Conservation (phyloP, 805 yeast species). For the Saccharomycopsis javanensis region DNA sequence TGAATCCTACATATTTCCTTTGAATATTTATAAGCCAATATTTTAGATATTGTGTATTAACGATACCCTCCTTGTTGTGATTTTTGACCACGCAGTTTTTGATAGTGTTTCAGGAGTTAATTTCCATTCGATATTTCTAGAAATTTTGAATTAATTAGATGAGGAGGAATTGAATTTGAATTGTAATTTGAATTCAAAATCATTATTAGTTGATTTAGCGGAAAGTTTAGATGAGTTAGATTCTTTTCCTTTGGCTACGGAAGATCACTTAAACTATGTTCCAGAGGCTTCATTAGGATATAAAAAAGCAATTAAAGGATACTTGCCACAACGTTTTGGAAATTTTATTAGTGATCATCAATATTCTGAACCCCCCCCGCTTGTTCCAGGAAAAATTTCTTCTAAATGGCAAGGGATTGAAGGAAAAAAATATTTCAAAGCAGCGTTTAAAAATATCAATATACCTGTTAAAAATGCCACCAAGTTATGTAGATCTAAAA, state of each 20-base stretch:
- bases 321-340: not conserved
- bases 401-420: constrained; percentile 2
- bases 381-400: not conserved
- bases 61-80: not conserved
- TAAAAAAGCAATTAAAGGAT: not conserved
- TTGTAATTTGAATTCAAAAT: not conserved
- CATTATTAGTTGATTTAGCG: not conserved
- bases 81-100: constrained; percentile 9
- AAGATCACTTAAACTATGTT: constrained; percentile 2
- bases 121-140: constrained; percentile 1
- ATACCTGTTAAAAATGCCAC: not conserved
- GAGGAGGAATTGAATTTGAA: not conserved
- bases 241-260: constrained; percentile 5
- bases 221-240: constrained; percentile 1
- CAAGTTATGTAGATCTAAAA: constrained; percentile 1
- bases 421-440: constrained; percentile 1
- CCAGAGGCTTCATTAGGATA: not conserved
- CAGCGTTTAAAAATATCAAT: constrained; percentile 3
- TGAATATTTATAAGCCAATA: not conserved
- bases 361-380: constrained; percentile 2
- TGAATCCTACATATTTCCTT: constrained; percentile 1
- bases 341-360: constrained; percentile 2
- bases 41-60: not conserved
- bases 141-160: constrained; percentile 1
- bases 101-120: constrained; percentile 4